Conservation (phyloP, 805 yeast genomes). For the Maudiozyma turicensis region DNA sequence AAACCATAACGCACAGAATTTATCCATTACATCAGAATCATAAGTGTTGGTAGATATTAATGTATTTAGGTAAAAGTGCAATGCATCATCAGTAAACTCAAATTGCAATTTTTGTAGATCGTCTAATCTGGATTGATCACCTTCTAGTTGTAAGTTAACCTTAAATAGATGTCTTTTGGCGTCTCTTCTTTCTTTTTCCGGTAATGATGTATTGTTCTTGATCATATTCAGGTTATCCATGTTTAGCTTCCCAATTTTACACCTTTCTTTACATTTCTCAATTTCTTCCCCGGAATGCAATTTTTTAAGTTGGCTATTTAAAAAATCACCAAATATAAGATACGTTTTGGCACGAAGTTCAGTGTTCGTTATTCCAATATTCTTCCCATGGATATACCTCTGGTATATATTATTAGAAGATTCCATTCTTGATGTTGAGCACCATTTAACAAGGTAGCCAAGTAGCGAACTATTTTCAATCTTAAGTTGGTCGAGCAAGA, state of each 20-base stretch:
- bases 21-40: slow-evolving; percentile 53
- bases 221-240: slow-evolving; percentile 39
- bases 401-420: slow-evolving; percentile 48
- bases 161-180: slow-evolving; percentile 45
- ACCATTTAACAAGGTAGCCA: slow-evolving; percentile 54
- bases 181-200: slow-evolving; percentile 39
- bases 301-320: slow-evolving; percentile 52
- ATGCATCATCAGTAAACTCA: slow-evolving; percentile 42
- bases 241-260: slow-evolving; percentile 37
- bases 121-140: slow-evolving; percentile 41
- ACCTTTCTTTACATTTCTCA: slow-evolving; percentile 31
- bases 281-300: slow-evolving; percentile 37
- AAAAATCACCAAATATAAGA: slow-evolving; percentile 60
- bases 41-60: slow-evolving; percentile 35
- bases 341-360: slow-evolving; percentile 37
- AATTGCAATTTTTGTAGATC: slow-evolving; percentile 31
- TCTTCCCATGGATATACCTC: slow-evolving; percentile 39
- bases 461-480: slow-evolving; percentile 24
- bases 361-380: slow-evolving; percentile 11
- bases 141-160: slow-evolving; percentile 36
- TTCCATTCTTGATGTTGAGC: slow-evolving; percentile 60
- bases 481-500: not conserved
- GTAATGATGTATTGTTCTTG: slow-evolving; percentile 32
- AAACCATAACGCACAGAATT: slow-evolving; percentile 79
- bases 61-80: slow-evolving; percentile 49